A percentile compares a stretch with the other conserved stretches of the same genome.
phyloP scores from a whole-genome alignment of 2,329 filamentous ascomycete species.

The Ilyonectria sp. region DNA sequence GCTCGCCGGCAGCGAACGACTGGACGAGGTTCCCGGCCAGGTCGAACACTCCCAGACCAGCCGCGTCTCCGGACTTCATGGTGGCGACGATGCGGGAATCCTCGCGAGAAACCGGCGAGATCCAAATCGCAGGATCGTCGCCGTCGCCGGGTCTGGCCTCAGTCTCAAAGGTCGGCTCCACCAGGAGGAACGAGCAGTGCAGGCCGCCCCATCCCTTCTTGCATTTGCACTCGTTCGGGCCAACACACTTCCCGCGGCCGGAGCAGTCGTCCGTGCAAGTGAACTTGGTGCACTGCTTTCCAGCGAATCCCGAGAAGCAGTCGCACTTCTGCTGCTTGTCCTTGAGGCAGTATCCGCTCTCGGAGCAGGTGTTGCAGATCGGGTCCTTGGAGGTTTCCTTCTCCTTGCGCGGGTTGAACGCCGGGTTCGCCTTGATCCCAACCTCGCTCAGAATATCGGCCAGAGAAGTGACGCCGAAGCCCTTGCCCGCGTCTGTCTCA shows the following conservation, averaged over 20 bases:
- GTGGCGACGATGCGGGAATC: conserved; percentile 67
- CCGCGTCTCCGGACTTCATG: conserved; percentile 64
- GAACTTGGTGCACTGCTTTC: conserved; percentile 52
- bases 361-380: conserved; percentile 53
- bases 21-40: conserved; percentile 64
- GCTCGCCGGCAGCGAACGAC: conserved; percentile 60
- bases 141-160: conserved; percentile 61
- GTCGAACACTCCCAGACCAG: conserved; percentile 66
- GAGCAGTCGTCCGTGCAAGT: conserved; percentile 60
- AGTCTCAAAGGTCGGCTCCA: conserved; percentile 59
- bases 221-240: conserved; percentile 59
- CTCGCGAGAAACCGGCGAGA: conserved; percentile 57
- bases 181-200: conserved; percentile 61
- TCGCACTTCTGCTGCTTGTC: conserved; percentile 50
- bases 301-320: conserved; percentile 62
- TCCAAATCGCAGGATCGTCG: conserved; percentile 65
- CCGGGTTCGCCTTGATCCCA: conserved; percentile 53
- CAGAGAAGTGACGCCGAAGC: conserved; percentile 59
- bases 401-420: conserved; percentile 54
- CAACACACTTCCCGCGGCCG: conserved; percentile 58
- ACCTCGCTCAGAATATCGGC: conserved; percentile 52
- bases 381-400: conserved; percentile 44
- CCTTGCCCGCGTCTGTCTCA: conserved; percentile 56
- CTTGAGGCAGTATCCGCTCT: conserved; percentile 56
- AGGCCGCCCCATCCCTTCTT: conserved; percentile 60